These are phyloP conservation scores for Chaetothyriales sp. DNA, from an alignment of 2,329 filamentous ascomycete genomes.

Conservation along the genomic window DNA sequence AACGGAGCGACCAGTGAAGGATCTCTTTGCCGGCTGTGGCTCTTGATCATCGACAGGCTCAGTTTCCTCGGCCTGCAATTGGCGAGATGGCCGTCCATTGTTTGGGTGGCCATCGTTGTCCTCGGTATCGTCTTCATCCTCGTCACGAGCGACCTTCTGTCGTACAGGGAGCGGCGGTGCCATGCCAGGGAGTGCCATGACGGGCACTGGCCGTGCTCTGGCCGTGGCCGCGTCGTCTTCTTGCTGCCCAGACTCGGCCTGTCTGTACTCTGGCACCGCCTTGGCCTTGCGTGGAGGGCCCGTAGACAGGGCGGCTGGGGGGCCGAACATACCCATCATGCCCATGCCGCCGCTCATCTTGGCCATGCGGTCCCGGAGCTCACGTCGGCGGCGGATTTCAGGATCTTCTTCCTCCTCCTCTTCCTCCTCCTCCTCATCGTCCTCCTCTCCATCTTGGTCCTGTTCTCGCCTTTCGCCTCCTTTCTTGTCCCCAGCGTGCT, in stretches of 20 bases:
- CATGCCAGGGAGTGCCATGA: conserved; percentile 58
- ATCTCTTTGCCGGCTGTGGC: conserved; percentile 2
- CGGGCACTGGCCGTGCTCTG: conserved; percentile 33
- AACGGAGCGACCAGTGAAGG: not conserved
- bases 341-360: conserved; percentile 98
- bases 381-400: conserved; percentile 69
- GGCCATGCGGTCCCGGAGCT: conserved; percentile 86
- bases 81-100: conserved; percentile 12
- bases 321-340: conserved; percentile 85
- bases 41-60: conserved; percentile 12
- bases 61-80: conserved; percentile 7
- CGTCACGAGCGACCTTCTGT: conserved; percentile 32
- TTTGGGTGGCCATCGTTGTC: conserved; percentile 21
- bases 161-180: conserved; percentile 37
- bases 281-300: conserved; percentile 35
- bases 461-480: conserved; percentile 71
- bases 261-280: conserved; percentile 24
- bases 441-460: conserved; percentile 42
- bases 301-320: conserved; percentile 48
- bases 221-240: conserved; percentile 18
- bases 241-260: conserved; percentile 21
- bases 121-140: conserved; percentile 20
- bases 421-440: conserved; percentile 51
- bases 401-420: conserved; percentile 78
- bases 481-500: conserved; percentile 43